Conservation (phyloP, 2,329 filamentous ascomycete species). For the Xylaria sp. region DNA sequence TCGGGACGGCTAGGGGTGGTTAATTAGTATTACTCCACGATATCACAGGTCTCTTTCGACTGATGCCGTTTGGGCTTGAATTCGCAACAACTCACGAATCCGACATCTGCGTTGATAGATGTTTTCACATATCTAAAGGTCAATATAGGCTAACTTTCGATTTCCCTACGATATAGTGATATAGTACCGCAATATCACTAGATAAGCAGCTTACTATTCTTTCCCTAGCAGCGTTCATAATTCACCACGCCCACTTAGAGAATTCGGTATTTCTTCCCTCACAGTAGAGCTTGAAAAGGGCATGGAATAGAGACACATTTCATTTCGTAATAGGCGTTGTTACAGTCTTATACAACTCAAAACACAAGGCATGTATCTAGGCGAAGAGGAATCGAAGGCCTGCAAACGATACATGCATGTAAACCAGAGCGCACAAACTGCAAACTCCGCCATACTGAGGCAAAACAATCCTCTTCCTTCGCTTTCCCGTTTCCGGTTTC, state of each 20-base stretch:
- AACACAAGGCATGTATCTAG: slow-evolving; percentile 16
- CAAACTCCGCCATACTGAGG: slow-evolving; percentile 1
- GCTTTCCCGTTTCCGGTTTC: background rate
- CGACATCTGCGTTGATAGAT: slow-evolving; percentile 1
- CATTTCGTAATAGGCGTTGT: slow-evolving; percentile 20
- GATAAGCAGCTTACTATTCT: background rate
- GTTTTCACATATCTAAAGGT: background rate
- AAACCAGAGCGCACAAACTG: slow-evolving; percentile 13
- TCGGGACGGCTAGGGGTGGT: slow-evolving; percentile 24
- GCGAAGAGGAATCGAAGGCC: slow-evolving; percentile 14
- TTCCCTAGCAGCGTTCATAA: background rate
- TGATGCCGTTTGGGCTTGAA: slow-evolving; percentile 14
- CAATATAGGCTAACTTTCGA: slow-evolving; percentile 11
- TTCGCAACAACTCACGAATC: slow-evolving; percentile 13
- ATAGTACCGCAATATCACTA: background rate
- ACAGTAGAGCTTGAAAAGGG: background rate
- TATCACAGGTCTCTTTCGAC: slow-evolving; percentile 21
- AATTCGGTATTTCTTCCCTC: background rate
- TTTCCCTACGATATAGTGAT: background rate
- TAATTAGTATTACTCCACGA: slow-evolving; percentile 30
- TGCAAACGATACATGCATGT: slow-evolving; percentile 2
- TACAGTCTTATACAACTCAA: slow-evolving; percentile 29
- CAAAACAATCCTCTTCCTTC: background rate
- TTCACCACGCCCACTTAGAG: background rate
- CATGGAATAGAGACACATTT: slow-evolving; percentile 13